phyloP scores from a whole-genome alignment of 768 basidiomycete genomes.

The Lyophyllum atratum region DNA sequence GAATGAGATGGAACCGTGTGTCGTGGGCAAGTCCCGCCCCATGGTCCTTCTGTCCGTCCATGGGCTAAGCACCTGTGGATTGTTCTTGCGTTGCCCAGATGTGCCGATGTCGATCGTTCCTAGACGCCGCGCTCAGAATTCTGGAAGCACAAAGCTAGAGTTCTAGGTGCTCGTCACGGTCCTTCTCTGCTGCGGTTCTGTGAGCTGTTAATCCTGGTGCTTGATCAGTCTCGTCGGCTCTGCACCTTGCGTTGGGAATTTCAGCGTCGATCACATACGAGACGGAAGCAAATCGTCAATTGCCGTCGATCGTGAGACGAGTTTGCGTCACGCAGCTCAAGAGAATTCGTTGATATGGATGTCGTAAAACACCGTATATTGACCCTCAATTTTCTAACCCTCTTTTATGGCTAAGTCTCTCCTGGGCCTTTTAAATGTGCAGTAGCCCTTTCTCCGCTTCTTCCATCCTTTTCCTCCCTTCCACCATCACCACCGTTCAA shows the following conservation, averaged over 20 bases:
- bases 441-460: neutral
- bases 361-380: constrained; percentile 1
- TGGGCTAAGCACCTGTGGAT: neutral
- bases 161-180: neutral
- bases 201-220: neutral
- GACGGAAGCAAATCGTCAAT: neutral
- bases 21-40: no score
- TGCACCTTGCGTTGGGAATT: neutral
- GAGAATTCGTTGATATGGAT: neutral
- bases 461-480: neutral
- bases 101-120: neutral
- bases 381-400: neutral
- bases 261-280: constrained; percentile 1
- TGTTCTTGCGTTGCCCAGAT: neutral
- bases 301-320: neutral
- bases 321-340: neutral
- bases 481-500: constrained; percentile 1
- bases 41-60: no score
- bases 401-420: constrained; percentile 1
- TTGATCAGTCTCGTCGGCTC: neutral
- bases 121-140: neutral
- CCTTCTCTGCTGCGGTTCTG: neutral
- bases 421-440: constrained; percentile 3
- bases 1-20: no score
- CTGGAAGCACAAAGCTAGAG: neutral